A percentile compares a stretch with the other conserved stretches of the same genome.
phyloP scores from a whole-genome alignment of 73 alveolate species.

The Paramecium primaurelia region DNA sequence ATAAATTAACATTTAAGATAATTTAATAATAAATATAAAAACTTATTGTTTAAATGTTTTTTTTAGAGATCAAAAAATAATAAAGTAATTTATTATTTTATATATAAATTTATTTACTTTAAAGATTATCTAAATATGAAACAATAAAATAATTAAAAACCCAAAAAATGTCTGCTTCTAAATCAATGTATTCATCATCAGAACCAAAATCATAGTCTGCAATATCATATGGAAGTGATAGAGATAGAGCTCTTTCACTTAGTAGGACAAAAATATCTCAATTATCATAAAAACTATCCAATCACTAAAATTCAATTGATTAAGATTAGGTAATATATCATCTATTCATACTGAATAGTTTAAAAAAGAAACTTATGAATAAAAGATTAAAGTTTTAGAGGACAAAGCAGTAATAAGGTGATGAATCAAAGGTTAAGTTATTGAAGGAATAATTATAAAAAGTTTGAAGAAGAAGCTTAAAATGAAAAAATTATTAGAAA shows the following conservation, averaged over 20 bases:
- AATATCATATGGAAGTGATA: not conserved
- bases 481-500: not conserved
- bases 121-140: not conserved
- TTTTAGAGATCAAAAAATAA: no score
- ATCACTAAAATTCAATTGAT: not conserved
- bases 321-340: not conserved
- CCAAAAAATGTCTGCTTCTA: not conserved
- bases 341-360: not conserved
- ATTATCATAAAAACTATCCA: not conserved
- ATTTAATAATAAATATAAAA: no score
- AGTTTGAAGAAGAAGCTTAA: not conserved
- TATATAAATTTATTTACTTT: not conserved
- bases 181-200: not conserved
- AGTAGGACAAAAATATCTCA: constrained; percentile 16
- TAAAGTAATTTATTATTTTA: no score
- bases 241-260: constrained; percentile 1
- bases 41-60: no score
- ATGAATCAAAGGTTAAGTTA: constrained; percentile 12
- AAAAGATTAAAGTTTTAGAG: not conserved
- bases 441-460: not conserved
- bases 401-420: not conserved
- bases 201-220: not conserved
- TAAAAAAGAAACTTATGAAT: constrained; percentile 12
- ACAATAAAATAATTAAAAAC: not conserved
- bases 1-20: no score